Base-by-base conservation (phyloP, 139 green algal species). In the Gonium pectorale region DNA sequence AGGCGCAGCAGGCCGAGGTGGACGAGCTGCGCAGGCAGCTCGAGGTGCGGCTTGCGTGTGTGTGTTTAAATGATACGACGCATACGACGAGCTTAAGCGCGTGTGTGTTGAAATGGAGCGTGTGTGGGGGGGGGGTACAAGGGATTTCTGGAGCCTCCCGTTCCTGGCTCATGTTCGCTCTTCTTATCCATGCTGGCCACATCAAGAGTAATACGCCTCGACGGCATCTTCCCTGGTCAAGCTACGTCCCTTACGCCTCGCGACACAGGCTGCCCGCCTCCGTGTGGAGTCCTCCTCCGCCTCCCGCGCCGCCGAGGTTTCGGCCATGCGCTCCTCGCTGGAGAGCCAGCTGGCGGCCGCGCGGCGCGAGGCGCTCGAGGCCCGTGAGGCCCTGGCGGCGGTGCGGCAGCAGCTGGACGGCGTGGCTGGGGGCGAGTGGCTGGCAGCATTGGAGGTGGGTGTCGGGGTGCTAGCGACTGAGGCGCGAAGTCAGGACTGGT, bases 321-420 rank as follows among this genome's bases (percentile, higher is more conserved):
- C 85, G 22, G 35, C 66, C 31, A 66, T 89, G 54, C 85, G 85
- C 35, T 67, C 56, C 27, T 17, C 29, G 3, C 77, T 89, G 59
- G 85, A 89, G 67, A 54, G 6, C 21, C 54, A 78, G 44, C 54
- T 89, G 68, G 68, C 22, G 2, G 67, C 38, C 22, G 85, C 85
- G 13, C 85, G 85, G 41, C 19, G n/a, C 35, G 85, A 89, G 67
- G 85, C 77, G 2, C 19, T 63, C 44, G 43, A 35, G 15, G 81
- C 77, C 15, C 43, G 52, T 24, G 31, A 19, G 29, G 40, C 78
- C 67, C 52, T 89, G 85, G 51, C 43, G 29, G 43, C 60, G 38
- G 73, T 86, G 31, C 62, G 51, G 40, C 31, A 74, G 56, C 74
- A 89, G 85, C 67, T 89, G 67, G 77, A 89, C n/a, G 74, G 56